Evolutionary conservation across 306 rosid species (phyloP).

Genomic region (Parietaria judaica): DNA sequence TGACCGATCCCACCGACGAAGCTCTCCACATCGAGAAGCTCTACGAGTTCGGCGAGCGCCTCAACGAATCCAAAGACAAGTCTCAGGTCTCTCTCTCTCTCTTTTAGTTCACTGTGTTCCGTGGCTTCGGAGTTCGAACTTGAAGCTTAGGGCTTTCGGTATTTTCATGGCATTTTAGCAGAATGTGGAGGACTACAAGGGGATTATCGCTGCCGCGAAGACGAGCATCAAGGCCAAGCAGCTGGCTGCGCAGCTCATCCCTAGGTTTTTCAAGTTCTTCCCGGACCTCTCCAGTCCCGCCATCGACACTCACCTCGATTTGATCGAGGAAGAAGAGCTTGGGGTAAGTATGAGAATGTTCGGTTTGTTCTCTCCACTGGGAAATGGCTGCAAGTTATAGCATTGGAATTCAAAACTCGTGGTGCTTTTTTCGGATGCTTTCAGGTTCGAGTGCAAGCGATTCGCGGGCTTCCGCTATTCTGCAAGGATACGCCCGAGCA

Average conservation of each 20-base stretch:
- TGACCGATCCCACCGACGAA: conserved; percentile 69
- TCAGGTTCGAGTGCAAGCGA: conserved; percentile 97
- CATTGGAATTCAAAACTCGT: background rate
- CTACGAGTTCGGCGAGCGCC: conserved; percentile 86
- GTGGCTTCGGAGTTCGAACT: no score
- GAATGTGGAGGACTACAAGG: conserved; percentile 73
- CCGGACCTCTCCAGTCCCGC: conserved; percentile 75
- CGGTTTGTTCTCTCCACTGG: background rate
- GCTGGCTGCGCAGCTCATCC: conserved; percentile 91
- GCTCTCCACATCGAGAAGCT: conserved; percentile 74
- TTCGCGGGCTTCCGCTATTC: conserved; percentile 96
- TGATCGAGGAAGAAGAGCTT: conserved; percentile 90
- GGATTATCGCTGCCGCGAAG: conserved; percentile 79
- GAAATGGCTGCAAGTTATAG: background rate
- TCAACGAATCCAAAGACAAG: conserved; percentile 80
- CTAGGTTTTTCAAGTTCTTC: conserved; percentile 85
- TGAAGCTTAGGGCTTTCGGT: no score
- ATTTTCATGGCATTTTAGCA: conserved; percentile 9
- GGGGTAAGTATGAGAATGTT: conserved; percentile 49
- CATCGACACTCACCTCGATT: conserved; percentile 69
- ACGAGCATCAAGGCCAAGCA: conserved; percentile 89
- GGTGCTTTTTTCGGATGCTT: conserved; percentile 5
- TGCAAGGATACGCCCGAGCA: conserved; percentile 93
- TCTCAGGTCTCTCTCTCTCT: conserved; percentile 47
- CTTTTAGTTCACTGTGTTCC: background rate